A percentile compares a stretch with the other conserved stretches of the same genome.
Evolutionary conservation across 1,284 basidiomycete genomes (phyloP).

Genomic region (Anthracocystis walkeri): DNA sequence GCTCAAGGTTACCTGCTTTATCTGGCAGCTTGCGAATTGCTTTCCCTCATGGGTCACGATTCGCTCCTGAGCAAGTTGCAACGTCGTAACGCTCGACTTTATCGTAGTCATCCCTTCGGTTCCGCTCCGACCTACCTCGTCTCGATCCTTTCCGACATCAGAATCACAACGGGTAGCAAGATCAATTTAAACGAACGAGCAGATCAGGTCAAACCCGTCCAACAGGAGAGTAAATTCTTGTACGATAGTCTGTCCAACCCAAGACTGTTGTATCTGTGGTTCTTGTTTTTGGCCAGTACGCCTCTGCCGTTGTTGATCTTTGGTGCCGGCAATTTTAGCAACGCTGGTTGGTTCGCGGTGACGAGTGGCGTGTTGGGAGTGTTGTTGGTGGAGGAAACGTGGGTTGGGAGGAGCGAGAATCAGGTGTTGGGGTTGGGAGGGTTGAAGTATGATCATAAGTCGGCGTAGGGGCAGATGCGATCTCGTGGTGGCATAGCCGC

Average conservation of each 20-base stretch:
- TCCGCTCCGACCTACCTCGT: slow-evolving; percentile 65
- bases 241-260: slow-evolving; percentile 45
- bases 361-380: slow-evolving; percentile 51
- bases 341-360: slow-evolving; percentile 66
- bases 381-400: slow-evolving; percentile 51
- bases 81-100: slow-evolving; percentile 39
- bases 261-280: slow-evolving; percentile 61
- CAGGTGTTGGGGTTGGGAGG: slow-evolving; percentile 57
- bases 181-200: slow-evolving; percentile 35
- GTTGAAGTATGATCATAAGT: slow-evolving; percentile 66
- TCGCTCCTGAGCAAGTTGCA: slow-evolving; percentile 11
- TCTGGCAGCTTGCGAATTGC: slow-evolving; percentile 47
- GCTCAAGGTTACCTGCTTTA: slow-evolving; percentile 55
- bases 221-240: slow-evolving; percentile 29
- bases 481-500: too few relatives aligned
- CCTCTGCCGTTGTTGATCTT: slow-evolving; percentile 66
- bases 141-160: slow-evolving; percentile 58
- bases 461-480: slow-evolving; percentile 37
- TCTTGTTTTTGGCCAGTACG: slow-evolving; percentile 52
- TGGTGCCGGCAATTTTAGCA: slow-evolving; percentile 66
- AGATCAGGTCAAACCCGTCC: slow-evolving; percentile 22
- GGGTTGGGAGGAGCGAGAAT: slow-evolving; percentile 58
- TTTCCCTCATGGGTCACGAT: slow-evolving; percentile 52
- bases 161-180: slow-evolving; percentile 43
- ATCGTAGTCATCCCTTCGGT: slow-evolving; percentile 65